A percentile compares a stretch with the other conserved stretches of the same genome.
phyloP scores from a whole-genome alignment of 192 early-diverging fungal genomes.

The Oehlia diaphana region DNA sequence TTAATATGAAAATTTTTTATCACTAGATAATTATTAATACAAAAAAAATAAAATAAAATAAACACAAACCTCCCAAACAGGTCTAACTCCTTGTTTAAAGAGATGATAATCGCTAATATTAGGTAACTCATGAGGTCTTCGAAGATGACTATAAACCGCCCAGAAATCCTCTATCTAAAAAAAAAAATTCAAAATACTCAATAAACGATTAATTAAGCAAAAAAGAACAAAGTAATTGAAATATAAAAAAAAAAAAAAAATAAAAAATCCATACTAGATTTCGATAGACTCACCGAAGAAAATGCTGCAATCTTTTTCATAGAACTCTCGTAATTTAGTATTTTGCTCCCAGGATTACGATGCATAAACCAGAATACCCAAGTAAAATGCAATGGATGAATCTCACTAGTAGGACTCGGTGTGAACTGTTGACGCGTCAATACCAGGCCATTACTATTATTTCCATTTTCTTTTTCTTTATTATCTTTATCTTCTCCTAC shows the following conservation, averaged over 20 bases:
- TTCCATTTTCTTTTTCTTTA: conserved; percentile 30
- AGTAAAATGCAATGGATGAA: conserved; percentile 72
- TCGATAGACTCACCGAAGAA: conserved; percentile 51
- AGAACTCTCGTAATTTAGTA: conserved; percentile 81
- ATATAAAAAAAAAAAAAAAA: not conserved
- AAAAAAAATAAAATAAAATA: not conserved
- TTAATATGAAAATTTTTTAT: not conserved
- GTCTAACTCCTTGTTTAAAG: conserved; percentile 88
- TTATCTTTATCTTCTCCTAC: conserved; percentile 23
- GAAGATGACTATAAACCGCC: conserved; percentile 76
- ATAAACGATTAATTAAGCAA: not conserved
- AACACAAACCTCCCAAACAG: conserved; percentile 85
- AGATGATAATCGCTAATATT: conserved; percentile 90
- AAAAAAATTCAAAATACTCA: not conserved
- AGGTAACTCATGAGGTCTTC: conserved; percentile 79
- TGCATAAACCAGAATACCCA: conserved; percentile 98
- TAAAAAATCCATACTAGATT: conserved; percentile 5
- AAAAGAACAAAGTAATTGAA: not conserved
- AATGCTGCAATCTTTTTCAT: conserved; percentile 88
- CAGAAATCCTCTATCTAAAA: conserved; percentile 74
- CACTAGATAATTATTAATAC: not conserved
- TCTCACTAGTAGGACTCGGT: conserved; percentile 36
- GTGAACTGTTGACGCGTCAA: conserved; percentile 27
- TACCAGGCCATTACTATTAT: conserved; percentile 27
- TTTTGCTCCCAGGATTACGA: conserved; percentile 81